Evolutionary conservation across 345 rosid species (phyloP), one percentile per base, ranked within the genome.

Genomic region (Erucastrum elatum): DNA sequence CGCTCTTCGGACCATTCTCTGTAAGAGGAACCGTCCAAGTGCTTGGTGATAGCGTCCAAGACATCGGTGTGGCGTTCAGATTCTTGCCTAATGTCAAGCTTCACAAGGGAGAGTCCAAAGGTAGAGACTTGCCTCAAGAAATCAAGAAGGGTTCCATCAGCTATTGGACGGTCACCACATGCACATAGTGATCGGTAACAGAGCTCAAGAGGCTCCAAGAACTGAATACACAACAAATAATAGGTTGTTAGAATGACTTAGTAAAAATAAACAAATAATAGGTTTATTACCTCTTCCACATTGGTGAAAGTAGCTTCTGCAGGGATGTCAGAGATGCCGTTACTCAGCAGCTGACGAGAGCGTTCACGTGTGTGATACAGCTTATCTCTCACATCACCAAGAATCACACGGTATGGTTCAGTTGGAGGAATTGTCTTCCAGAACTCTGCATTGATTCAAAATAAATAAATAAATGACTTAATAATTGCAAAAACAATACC

Each of bases 121-220:
- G 97, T 96, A 8, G 99, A 96, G 60, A 91, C 97, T 88, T 96
- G 99, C 78, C 99, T 86, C 81, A 93, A 73, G 90, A 96, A 93
- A 85, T 96, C 99, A 31, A 96, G 99, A 77, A 96, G 99, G 88
- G 88, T 93, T 62, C 99, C 99, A 80, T 96, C 99, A 68, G 99
- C 98, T 79, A 96, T 93, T 53, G 98, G 69, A 6, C 87, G 91
- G 84, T 96, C 99, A 75, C 99, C 99, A 53, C 96, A 90, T 44
- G 88, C 69, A 74, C 97, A 96, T 33, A 93, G 94, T 6, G 99
- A 96, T 70, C 94, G 85, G 84, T 93, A 96, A 76, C 97, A 91
- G 68, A 93, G 94, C 82, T 93, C 99, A 66, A 96, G 97, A 55
- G 99, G 99, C 73, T 93, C 97, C 92, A 96, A 82, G 87, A 96